Base-by-base conservation (phyloP, 306 rosid genomes). In the Cucurbita moschata region DNA sequence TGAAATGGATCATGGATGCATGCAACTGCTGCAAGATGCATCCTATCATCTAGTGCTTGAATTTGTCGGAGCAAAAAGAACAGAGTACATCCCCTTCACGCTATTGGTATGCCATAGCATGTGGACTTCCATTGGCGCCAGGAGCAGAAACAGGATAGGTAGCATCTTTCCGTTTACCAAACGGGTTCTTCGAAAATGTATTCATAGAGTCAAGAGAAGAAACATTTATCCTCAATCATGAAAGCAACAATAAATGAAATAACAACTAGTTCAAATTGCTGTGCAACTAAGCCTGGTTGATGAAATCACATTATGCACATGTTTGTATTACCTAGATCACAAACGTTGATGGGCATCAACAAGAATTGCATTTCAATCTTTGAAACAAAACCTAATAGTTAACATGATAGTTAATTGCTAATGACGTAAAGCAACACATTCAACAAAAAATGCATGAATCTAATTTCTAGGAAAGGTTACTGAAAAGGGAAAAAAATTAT, bases 1-100 rank as follows among this genome's bases (percentile, higher is more conserved):
- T 88, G 93, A 80, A 86, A 94, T 94, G 95, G 98, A 94, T 89
- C 96, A 90, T 94, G 92, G 98, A 94, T 89, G 97, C 96, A 94
- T 88, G 90, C 85, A 85, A 89, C 85, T 75, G 96, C 99, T 81
- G 95, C 99, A 88, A 81, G 97, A 94, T 94, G 96, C 95, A 91
- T 87, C 97, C 89, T 94, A 94, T 88, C 79, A 93, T 82, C 88
- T 79, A 82, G 90, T 79, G 81, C 86, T 75, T 83, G 85, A 80
- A 82, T 81, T 87, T 83, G 85, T 82, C 77, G 89, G 76, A 86
- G 89, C 96, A 86, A 85, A 88, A 87, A 82, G 85, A 88, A 82
- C 92, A 92, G 89, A 88, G 88, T 84, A 93, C 98, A 93, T 85
- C 97, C 98, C 98, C 96, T 84, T 90, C 96, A 82, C 75, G 84